Evolutionary conservation across 1,284 basidiomycete genomes (phyloP).

Genomic region (Hemileia vastatrix): DNA sequence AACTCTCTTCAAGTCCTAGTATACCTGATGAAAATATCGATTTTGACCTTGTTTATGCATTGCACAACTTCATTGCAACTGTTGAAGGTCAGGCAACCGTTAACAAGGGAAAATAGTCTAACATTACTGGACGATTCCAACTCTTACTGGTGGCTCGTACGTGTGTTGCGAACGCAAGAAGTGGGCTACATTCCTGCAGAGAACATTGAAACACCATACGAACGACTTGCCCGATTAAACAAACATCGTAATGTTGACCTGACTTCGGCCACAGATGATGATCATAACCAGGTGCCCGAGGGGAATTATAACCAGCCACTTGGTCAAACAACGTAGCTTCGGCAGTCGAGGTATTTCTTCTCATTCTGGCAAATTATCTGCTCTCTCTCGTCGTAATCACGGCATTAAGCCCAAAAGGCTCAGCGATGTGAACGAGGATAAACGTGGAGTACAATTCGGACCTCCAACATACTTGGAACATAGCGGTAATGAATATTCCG

Average conservation of each 20-base stretch:
- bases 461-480: conserved; percentile 50
- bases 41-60: conserved; percentile 76
- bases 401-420: too few relatives aligned
- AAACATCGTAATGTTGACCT: conserved; percentile 91
- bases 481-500: conserved; percentile 55
- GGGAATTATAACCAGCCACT: too few relatives aligned
- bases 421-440: too few relatives aligned
- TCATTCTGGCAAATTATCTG: too few relatives aligned
- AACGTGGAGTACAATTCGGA: too few relatives aligned
- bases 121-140: conserved; percentile 92
- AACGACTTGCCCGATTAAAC: conserved; percentile 86
- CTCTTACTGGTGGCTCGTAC: conserved; percentile 96
- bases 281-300: conserved; percentile 35
- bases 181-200: conserved; percentile 99
- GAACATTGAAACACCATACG: conserved; percentile 98
- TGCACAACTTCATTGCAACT: conserved; percentile 87
- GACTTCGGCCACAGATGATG: conserved; percentile 38
- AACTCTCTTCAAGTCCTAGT: conserved; percentile 56
- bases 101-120: too few relatives aligned
- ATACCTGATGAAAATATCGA: conserved; percentile 82
- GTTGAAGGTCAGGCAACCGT: conserved; percentile 80
- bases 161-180: conserved; percentile 92
- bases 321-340: too few relatives aligned
- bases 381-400: too few relatives aligned
- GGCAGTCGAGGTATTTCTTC: too few relatives aligned